Base-by-base conservation (phyloP, 495 filamentous ascomycete genomes). In the Astrothelium macrocarpum region DNA sequence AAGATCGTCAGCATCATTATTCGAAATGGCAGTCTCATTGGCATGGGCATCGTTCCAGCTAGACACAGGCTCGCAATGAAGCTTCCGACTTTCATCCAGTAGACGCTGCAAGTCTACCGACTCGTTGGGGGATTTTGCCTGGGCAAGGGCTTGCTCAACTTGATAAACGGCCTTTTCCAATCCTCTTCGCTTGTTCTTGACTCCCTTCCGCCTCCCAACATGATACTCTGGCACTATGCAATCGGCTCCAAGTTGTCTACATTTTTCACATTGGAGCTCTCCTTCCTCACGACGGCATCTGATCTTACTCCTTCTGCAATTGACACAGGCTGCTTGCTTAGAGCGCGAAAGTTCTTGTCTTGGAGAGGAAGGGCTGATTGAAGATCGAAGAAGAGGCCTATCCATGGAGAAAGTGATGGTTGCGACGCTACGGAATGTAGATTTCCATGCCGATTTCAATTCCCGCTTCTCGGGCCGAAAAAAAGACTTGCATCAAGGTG, bases 141-240 rank as follows among this genome's bases (percentile, higher is more conserved):
- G 20, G 49, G 49, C 49, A 1, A 56, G 49, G 29, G 85, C 87
- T 70, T 89, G 84, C 66, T 89, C 85, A 58, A 90, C 86, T 68
- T 88, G 86, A 68, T 86, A 82, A 29, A 90, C 78, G 0, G 87
- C 86, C 71, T 88, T 90, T 62, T 88, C 86, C 60, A 90, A 71
- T 0, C 87, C 87, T 36, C 83, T 87, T 29, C 87, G 84, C 71
- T 90, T 90, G 71, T 90, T 90, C 70, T 88, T 88, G 49, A 89
- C 85, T 2, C 87, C 87, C 71, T 89, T 89, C 64, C 87, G 85
- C 62, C 87, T 77, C 10, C 87, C 87, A 11, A 89, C 79, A 59
- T 86, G 85, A 72, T 88, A 86, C 43, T 80, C 82, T 2, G 86
- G 86, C 11, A 87, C 81, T 11, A 86, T 75, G 70, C 87, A 89